phyloP scores from a whole-genome alignment of 1,139 yeast genomes.

The Magnusiomyces tetraspermus region DNA sequence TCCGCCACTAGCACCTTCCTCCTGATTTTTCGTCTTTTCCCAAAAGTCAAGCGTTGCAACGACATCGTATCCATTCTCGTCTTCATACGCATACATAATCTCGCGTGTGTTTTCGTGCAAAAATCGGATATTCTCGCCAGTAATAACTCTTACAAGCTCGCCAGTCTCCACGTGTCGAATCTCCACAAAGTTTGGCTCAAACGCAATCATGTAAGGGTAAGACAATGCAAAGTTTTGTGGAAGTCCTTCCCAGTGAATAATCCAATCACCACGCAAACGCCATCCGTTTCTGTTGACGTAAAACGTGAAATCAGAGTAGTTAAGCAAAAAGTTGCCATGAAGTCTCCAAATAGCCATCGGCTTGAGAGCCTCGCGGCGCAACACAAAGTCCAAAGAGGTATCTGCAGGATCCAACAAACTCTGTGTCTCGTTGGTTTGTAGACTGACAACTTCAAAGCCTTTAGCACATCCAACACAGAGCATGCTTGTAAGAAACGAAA shows the following conservation, averaged over 20 bases:
- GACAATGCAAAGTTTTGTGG: constrained; percentile 89
- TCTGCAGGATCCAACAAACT: constrained; percentile 89
- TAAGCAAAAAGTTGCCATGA: constrained; percentile 76
- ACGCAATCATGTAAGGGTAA: constrained; percentile 86
- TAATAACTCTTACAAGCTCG: constrained; percentile 73
- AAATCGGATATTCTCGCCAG: constrained; percentile 88
- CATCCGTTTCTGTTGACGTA: constrained; percentile 92
- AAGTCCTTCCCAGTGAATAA: constrained; percentile 92
- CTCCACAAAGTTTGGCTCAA: constrained; percentile 84
- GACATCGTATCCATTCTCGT: constrained; percentile 80
- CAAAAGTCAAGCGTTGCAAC: constrained; percentile 88
- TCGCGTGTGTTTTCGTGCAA: constrained; percentile 88
- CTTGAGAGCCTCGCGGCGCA: constrained; percentile 70
- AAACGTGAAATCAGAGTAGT: constrained; percentile 88
- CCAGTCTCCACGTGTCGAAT: constrained; percentile 86
- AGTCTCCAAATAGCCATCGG: constrained; percentile 89
- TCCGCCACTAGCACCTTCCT: no score
- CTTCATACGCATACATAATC: constrained; percentile 86
- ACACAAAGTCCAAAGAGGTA: constrained; percentile 92
- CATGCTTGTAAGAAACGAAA: constrained; percentile 79
- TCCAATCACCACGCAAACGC: constrained; percentile 92
- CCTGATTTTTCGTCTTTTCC: constrained; percentile 33
- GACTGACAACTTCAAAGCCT: constrained; percentile 84
- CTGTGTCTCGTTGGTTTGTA: constrained; percentile 69
- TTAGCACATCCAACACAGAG: constrained; percentile 92